Base-by-base conservation (phyloP, 345 rosid species). In the Mercurialis annua region DNA sequence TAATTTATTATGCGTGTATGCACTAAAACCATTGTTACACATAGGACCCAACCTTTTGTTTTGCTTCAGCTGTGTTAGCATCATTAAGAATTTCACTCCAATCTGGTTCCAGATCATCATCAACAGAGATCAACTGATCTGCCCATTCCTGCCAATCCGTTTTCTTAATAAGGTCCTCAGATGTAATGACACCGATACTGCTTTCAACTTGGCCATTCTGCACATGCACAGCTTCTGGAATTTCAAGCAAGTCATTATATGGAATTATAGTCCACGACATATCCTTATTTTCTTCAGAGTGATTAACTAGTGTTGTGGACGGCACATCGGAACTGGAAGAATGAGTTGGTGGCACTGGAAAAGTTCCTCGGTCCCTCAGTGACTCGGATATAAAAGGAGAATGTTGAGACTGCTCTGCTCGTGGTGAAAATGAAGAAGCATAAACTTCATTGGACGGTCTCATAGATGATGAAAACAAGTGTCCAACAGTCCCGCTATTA, bases 51-150 rank as follows among this genome's bases (percentile, higher is more conserved):
- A 93, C 98, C 97, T 83, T 78, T 73, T 78, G 66, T 67, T 79
- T 79, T 40, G 78, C 70, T 48, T 85, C 84, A 48, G 68, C 33
- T 12, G 42, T 73, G 67, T 79, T 76, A 65, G 76, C 77, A 66
- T 86, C 84, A 57, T 55, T 75, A 66, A 90, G 84, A 78, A 92
- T 48, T 71, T 85, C 90, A 20, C 84, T 76, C 96, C 97, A 93
- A 58, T 86, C 79, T 33, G 87, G 80, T 23, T 82, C 93, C 24
- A 76, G 66, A 38, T 77, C 77, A 77, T 83, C 91, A 76, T 81
- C 89, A 66, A 65, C 86, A 67, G 89, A 78, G 34, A 88, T 83
- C 73, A 85, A 70, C 59, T 78, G 84, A 77, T 88, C 83, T 0
- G 90, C 85, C 92, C 90, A 88, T 56, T 86, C 87, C 49, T 74